Evolutionary conservation across 441 rosid species (phyloP), one percentile per base, ranked within the genome.

Genomic region (Rhodomyrtus psidioides): DNA sequence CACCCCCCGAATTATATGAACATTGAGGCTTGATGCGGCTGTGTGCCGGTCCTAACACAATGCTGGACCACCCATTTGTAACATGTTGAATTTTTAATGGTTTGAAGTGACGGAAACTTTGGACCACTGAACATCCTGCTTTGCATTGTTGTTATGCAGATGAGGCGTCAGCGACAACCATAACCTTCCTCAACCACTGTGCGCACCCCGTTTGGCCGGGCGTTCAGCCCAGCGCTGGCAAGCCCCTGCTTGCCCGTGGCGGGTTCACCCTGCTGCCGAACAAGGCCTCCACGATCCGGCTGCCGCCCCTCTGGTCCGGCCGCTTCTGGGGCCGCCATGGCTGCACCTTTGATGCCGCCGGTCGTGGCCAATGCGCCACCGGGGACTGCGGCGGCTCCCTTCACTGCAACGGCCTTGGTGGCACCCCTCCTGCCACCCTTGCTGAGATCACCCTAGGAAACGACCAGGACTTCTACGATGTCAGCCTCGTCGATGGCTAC

Each of bases 251-350:
- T 9, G 98, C 98, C 49, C 93, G 92, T 0, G 99, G 99, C 2
- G 99, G 99, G 8, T 94, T 97, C 90, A 90, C 91, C 89, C 98
- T 96, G 24, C 91, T 90, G 14, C 93, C 95, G 3, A 93, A 92
- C 90, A 93, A 88, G 88, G 94, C 95, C 79, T 88, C 88, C 93
- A 58, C 95, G 60, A 87, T 96, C 44, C 91, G 84, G 6, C 93
- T 97, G 82, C 99, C 98, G 0, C 79, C 97, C 0, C 95, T 96
- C 17, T 97, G 98, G 99, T 95, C 98, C 1, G 98, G 99, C 79
- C 98, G 99, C 21, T 93, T 97, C 90, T 96, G 98, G 98, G 99
- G 98, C 53, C 95, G 98, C 53, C 98, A 96, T 79, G 97, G 97
- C 81, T 97, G 99, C 90, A 82, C 91, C 82, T 97, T 97, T 60